These are phyloP conservation scores for Aspergillus saccharolyticus DNA, from an alignment of 495 filamentous ascomycete genomes.

Conservation along the genomic window DNA sequence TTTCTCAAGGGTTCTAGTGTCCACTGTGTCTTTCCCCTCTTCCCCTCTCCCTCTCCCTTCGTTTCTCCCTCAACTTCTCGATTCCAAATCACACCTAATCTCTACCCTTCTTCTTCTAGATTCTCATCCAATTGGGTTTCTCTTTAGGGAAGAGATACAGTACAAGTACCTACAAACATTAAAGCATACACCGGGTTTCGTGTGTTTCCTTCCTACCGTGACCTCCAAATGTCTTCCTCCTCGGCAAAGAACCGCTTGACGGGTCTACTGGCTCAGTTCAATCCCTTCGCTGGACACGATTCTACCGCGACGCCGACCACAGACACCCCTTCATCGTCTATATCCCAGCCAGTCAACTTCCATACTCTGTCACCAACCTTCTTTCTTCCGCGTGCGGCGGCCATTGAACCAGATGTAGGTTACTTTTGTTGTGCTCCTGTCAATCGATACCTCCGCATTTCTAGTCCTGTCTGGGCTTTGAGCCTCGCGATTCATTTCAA, in stretches of 20 bases:
- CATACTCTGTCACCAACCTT: constrained; percentile 83
- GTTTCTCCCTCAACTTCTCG: not conserved
- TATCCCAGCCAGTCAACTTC: constrained; percentile 65
- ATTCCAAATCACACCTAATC: not conserved
- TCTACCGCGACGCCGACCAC: constrained; percentile 14
- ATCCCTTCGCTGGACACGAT: constrained; percentile 26
- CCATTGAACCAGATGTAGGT: constrained; percentile 79
- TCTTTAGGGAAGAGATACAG: not conserved
- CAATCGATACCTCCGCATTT: no score
- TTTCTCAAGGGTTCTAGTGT: not conserved
- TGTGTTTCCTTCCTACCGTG: no score
- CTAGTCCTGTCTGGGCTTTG: no score
- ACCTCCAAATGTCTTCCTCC: constrained; percentile 23
- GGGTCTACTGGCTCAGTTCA: constrained; percentile 60
- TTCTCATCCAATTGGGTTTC: not conserved
- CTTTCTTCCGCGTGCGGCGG: constrained; percentile 82
- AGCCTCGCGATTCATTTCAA: no score
- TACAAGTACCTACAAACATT: no score
- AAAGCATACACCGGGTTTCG: no score
- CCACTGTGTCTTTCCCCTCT: not conserved
- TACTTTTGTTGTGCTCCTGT: not conserved
- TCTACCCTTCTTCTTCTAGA: not conserved
- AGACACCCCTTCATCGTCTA: constrained; percentile 9
- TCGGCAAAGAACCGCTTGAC: constrained; percentile 52
- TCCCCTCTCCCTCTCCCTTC: not conserved